Conservation (phyloP, 2,329 filamentous ascomycete genomes). For the Fusarium chaquense region DNA sequence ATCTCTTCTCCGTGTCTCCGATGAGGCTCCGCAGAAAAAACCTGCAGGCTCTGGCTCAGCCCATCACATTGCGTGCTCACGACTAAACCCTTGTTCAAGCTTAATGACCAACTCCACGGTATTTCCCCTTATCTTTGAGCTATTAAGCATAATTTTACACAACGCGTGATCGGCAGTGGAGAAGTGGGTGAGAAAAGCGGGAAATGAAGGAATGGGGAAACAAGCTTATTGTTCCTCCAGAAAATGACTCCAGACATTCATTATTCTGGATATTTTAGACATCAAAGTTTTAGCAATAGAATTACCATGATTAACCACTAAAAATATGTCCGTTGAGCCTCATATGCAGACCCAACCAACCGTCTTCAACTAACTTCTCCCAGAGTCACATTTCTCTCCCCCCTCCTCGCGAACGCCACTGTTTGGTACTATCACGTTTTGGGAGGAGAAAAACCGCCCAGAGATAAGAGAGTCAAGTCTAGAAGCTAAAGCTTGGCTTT, state of each 20-base stretch:
- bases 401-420: constrained; percentile 2
- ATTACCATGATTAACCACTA: background rate
- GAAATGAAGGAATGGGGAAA: constrained; percentile 13
- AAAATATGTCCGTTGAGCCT: constrained; percentile 25
- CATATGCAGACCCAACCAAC: constrained; percentile 12
- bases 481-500: constrained; percentile 8
- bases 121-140: constrained; percentile 28
- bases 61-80: constrained; percentile 3
- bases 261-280: too few relatives aligned
- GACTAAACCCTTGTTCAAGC: background rate
- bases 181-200: constrained; percentile 1
- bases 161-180: constrained; percentile 19
- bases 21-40: constrained; percentile 18
- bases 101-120: constrained; percentile 7
- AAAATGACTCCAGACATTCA: too few relatives aligned
- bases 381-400: constrained; percentile 6
- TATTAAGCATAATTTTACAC: constrained; percentile 31
- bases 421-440: background rate
- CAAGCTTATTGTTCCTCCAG: constrained; percentile 13
- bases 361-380: background rate
- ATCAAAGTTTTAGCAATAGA: too few relatives aligned
- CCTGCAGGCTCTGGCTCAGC: background rate
- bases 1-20: constrained; percentile 3
- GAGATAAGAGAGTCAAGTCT: constrained; percentile 16
- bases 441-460: background rate